These are phyloP conservation scores for Hibiscus syriacus DNA, from an alignment of 345 rosid species.

Conservation along the genomic window DNA sequence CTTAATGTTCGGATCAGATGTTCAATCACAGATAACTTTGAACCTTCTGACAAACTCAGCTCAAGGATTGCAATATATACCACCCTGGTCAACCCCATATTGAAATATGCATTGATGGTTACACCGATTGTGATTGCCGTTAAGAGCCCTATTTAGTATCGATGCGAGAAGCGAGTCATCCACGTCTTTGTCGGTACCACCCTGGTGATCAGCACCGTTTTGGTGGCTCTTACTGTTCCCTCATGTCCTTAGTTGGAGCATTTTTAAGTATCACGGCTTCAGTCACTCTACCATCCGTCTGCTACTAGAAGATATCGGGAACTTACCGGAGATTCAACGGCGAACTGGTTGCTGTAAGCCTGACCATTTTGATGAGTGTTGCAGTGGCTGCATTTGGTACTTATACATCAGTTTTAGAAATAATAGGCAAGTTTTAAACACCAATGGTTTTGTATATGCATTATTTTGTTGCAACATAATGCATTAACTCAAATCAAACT, in stretches of 20 bases:
- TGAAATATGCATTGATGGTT: slow-evolving; percentile 38
- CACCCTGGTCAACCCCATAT: not conserved
- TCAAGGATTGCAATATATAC: not conserved
- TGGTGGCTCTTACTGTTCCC: slow-evolving; percentile 41
- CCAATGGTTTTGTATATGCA: not conserved
- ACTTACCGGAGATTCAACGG: not conserved
- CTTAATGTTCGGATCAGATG: slow-evolving; percentile 39
- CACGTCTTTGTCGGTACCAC: slow-evolving; percentile 30
- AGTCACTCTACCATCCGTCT: not conserved
- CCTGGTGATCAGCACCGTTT: slow-evolving; percentile 37
- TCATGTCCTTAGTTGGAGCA: slow-evolving; percentile 36
- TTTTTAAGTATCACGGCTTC: not conserved
- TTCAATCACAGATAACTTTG: not conserved
- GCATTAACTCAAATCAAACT: not conserved
- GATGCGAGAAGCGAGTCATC: slow-evolving; percentile 16
- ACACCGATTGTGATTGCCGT: slow-evolving; percentile 43
- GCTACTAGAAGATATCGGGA: not conserved
- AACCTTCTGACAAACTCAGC: not conserved
- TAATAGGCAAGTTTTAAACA: slow-evolving; percentile 19
- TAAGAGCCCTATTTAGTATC: slow-evolving; percentile 23
- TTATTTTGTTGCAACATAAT: not conserved
- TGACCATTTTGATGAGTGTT: slow-evolving; percentile 23
- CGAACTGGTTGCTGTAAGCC: slow-evolving; percentile 9
- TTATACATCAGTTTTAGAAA: slow-evolving; percentile 37
- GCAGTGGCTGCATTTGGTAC: slow-evolving; percentile 42